phyloP scores from a whole-genome alignment of 306 rosid species.

The Cotoneaster glaucophyllus region DNA sequence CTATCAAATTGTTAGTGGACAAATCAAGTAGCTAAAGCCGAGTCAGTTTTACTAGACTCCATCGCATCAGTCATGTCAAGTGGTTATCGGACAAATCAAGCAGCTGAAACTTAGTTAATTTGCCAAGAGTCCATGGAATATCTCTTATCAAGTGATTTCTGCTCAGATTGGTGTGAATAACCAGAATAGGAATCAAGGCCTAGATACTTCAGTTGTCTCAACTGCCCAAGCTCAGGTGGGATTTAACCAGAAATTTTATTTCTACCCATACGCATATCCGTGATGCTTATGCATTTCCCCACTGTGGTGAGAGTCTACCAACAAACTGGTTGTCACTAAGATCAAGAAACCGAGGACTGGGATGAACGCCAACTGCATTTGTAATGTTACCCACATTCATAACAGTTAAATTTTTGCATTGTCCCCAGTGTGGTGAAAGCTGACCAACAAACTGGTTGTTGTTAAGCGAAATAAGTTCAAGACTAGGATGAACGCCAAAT shows the following conservation, averaged over 20 bases:
- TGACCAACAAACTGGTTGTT: too few species aligned
- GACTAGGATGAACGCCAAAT: too few species aligned
- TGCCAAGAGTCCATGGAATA: constrained; percentile 23
- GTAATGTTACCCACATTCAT: constrained; percentile 23
- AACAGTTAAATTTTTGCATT: too few species aligned
- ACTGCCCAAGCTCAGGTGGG: too few species aligned
- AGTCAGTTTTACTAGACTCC: too few species aligned
- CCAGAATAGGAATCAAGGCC: not conserved
- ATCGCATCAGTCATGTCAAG: too few species aligned
- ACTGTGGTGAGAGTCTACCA: constrained; percentile 47
- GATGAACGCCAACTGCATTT: constrained; percentile 26
- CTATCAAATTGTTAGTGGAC: not conserved
- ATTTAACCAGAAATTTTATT: constrained; percentile 56
- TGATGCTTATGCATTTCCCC: constrained; percentile 49
- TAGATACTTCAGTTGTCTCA: constrained; percentile 7
- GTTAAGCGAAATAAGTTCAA: too few species aligned
- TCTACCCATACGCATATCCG: constrained; percentile 30
- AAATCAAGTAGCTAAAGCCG: too few species aligned
- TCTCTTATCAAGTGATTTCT: constrained; percentile 20
- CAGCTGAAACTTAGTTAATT: too few species aligned
- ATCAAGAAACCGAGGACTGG: constrained; percentile 1
- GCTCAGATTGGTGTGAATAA: not conserved
- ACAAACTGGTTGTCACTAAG: constrained; percentile 34
- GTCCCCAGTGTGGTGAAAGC: too few species aligned
- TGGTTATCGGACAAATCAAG: too few species aligned